Percentiles rank a stretch among this genome's conserved stretches.
Conservation (phyloP, 257 asterid genomes). For the Fraxinus anomala region DNA sequence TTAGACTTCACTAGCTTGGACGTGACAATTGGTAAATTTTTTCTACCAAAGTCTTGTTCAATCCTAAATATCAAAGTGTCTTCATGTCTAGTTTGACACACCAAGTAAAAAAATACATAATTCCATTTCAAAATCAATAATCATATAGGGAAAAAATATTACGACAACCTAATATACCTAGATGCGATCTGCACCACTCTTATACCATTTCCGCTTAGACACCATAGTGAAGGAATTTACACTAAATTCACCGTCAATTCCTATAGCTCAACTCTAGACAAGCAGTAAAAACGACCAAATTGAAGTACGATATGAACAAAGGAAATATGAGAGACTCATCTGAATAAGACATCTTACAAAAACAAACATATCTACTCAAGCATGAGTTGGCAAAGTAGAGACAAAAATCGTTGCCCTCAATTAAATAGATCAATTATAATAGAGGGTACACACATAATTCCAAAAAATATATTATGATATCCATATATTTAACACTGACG, state of each 20-base stretch:
- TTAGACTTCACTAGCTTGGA: not conserved
- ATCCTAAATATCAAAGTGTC: too few relatives aligned
- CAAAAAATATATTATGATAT: not conserved
- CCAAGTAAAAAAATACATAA: not conserved
- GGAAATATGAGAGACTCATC: too few relatives aligned
- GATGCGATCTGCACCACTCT: not conserved
- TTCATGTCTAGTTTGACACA: not conserved
- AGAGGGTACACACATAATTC: not conserved
- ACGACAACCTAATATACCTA: too few relatives aligned
- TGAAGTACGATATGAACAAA: too few relatives aligned
- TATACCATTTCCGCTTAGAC: not conserved
- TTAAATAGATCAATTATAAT: not conserved
- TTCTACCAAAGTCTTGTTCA: not conserved
- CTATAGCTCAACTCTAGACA: not conserved
- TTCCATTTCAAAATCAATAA: too few relatives aligned
- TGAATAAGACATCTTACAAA: not conserved
- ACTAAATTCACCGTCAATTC: too few relatives aligned
- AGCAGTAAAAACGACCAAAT: not conserved
- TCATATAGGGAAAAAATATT: too few relatives aligned
- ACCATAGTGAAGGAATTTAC: not conserved
- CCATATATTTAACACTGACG: not conserved
- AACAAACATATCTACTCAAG: not conserved
- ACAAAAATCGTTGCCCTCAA: not conserved
- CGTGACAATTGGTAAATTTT: not conserved
- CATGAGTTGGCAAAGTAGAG: slow-evolving; percentile 9